Percentiles rank a stretch among this genome's conserved stretches.
phyloP scores from a whole-genome alignment of 176 grass and related monocot species.

The Rhynchospora tenuis region DNA sequence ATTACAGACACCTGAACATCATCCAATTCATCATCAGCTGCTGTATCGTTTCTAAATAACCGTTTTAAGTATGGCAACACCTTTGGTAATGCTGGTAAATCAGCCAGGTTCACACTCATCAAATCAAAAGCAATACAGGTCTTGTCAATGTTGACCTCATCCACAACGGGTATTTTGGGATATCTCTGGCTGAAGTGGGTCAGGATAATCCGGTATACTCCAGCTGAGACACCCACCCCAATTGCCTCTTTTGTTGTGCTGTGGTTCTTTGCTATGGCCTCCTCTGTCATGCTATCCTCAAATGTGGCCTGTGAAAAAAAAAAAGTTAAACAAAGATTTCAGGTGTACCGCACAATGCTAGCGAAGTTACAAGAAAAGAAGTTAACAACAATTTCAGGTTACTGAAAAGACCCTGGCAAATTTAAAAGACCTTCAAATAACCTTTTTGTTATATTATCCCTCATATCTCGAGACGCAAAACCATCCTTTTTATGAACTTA shows the following conservation, averaged over 20 bases:
- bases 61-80: constrained; percentile 71
- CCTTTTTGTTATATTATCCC: neutral
- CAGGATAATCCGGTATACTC: constrained; percentile 69
- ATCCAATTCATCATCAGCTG: constrained; percentile 50
- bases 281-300: constrained; percentile 87
- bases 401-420: too few species aligned
- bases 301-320: constrained; percentile 76
- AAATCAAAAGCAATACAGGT: constrained; percentile 83
- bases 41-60: constrained; percentile 66
- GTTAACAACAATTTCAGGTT: too few species aligned
- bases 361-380: too few species aligned
- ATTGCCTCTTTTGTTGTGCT: constrained; percentile 93
- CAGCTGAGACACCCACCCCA: constrained; percentile 64
- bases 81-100: constrained; percentile 63
- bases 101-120: constrained; percentile 73
- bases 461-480: too few species aligned
- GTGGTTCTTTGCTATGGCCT: constrained; percentile 77
- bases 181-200: constrained; percentile 98
- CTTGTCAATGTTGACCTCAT: constrained; percentile 69
- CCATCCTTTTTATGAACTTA: neutral
- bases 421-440: too few species aligned
- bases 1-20: constrained; percentile 51
- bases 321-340: neutral
- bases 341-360: neutral
- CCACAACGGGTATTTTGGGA: constrained; percentile 81